These are phyloP conservation scores for Hypoxylon rickii DNA, from an alignment of 495 filamentous ascomycete species.

Conservation along the genomic window DNA sequence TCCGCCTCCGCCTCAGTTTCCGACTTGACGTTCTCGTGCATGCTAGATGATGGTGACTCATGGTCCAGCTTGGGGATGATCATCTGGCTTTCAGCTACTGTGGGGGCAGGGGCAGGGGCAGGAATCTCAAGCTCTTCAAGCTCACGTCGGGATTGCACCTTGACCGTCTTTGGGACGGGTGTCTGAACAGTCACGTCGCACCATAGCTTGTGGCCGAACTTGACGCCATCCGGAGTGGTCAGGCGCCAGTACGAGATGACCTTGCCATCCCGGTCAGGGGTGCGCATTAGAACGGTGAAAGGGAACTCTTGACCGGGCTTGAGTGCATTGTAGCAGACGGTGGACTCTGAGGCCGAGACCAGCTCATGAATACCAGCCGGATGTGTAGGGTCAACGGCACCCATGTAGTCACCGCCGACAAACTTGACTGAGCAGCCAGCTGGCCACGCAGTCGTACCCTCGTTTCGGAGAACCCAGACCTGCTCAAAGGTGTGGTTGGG, in stretches of 20 bases:
- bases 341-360: conserved; percentile 76
- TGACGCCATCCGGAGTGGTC: conserved; percentile 75
- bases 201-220: conserved; percentile 94
- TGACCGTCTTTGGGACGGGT: conserved; percentile 27
- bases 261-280: conserved; percentile 71
- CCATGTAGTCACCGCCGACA: conserved; percentile 93
- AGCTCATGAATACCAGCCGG: conserved; percentile 75
- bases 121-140: conserved; percentile 11
- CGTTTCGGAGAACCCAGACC: conserved; percentile 90
- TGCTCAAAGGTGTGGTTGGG: conserved; percentile 79
- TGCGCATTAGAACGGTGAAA: conserved; percentile 84
- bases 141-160: conserved; percentile 15
- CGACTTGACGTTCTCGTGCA: conserved; percentile 61
- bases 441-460: conserved; percentile 79
- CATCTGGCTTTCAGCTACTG: conserved; percentile 67
- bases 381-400: conserved; percentile 77
- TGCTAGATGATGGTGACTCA: conserved; percentile 83
- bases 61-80: conserved; percentile 97
- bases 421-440: conserved; percentile 88
- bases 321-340: conserved; percentile 70
- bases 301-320: conserved; percentile 71
- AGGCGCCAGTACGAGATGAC: conserved; percentile 96
- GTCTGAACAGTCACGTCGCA: conserved; percentile 78
- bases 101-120: neutral
- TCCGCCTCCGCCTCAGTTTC: conserved; percentile 35